Base-by-base conservation (phyloP, 495 filamentous ascomycete species). In the Xylaria telfairii region DNA sequence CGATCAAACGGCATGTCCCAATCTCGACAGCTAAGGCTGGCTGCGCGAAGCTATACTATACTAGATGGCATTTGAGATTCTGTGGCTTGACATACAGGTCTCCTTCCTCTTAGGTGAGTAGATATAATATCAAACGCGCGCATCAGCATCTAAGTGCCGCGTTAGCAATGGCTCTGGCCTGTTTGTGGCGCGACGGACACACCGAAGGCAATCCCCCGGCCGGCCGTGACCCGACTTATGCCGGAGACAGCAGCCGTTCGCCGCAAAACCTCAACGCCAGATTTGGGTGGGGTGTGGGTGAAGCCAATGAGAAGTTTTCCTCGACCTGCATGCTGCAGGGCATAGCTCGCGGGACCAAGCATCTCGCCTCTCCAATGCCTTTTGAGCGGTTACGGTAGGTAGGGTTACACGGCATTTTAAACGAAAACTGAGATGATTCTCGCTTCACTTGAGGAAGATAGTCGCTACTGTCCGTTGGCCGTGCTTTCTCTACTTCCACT, bases 51-150 rank as follows among this genome's bases (percentile, higher is more conserved):
- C n/a, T n/a, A n/a, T n/a, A n/a, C n/a, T n/a, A n/a, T n/a, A n/a
- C n/a, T n/a, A n/a, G n/a, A n/a, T n/a, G n/a, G n/a, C n/a, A n/a
- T n/a, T n/a, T n/a, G n/a, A n/a, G n/a, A n/a, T n/a, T n/a, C n/a
- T n/a, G n/a, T n/a, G n/a, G n/a, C n/a, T n/a, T n/a, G n/a, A n/a
- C 19, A 28, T 28, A 30, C 26, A 17, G 19, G n/a, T 24, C 59
- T 61, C 59, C 59, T 63, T 63, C 41, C 60, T 63, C 21, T 63
- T 63, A 30, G 19, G 60, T 63, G n/a, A 21, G 3, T 41, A 26
- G 9, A n/a, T 28, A 32, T 41, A 19, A 54, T 30, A 59, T 7
- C 30, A 24, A 32, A 39, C 54, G 17, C 19, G 51, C 17, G 37
- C 34, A 61, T 53, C 49, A 54, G 51, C 9, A 41, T 61, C 37